phyloP scores from a whole-genome alignment of 805 yeast species.

The Zygosaccharomyces pseudorouxii region DNA sequence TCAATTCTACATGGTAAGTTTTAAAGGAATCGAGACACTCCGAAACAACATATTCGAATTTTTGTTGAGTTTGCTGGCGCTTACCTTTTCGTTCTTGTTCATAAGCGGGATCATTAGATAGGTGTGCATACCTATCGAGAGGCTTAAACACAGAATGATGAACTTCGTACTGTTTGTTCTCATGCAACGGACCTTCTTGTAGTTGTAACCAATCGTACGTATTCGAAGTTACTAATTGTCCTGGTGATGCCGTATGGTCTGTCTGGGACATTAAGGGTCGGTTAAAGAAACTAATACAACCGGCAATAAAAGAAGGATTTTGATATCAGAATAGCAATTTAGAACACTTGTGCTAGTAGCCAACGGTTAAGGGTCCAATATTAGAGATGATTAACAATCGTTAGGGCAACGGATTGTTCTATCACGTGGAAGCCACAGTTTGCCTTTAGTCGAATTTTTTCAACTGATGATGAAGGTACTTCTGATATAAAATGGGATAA shows the following conservation, averaged over 20 bases:
- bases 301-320: not conserved
- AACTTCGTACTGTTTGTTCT: slow-evolving; percentile 39
- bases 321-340: not conserved
- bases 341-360: not conserved
- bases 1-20: slow-evolving; percentile 41
- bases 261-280: slow-evolving; percentile 3
- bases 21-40: slow-evolving; percentile 46
- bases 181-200: slow-evolving; percentile 16
- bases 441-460: slow-evolving; percentile 3
- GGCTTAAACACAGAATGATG: slow-evolving; percentile 54
- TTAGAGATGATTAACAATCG: not conserved
- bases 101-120: not conserved
- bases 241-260: slow-evolving; percentile 10
- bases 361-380: not conserved
- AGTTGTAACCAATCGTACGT: slow-evolving; percentile 23
- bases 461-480: not conserved
- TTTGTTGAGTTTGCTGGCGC: slow-evolving; percentile 5
- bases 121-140: slow-evolving; percentile 24
- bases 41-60: slow-evolving; percentile 35
- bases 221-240: slow-evolving; percentile 18
- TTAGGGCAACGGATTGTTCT: not conserved
- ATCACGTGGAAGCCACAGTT: slow-evolving; percentile 15
- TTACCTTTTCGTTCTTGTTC: not conserved
- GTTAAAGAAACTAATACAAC: not conserved
- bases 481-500: not conserved